Conservation (phyloP, 2,329 filamentous ascomycete genomes). For the Pseudophaeomoniella oleicola region DNA sequence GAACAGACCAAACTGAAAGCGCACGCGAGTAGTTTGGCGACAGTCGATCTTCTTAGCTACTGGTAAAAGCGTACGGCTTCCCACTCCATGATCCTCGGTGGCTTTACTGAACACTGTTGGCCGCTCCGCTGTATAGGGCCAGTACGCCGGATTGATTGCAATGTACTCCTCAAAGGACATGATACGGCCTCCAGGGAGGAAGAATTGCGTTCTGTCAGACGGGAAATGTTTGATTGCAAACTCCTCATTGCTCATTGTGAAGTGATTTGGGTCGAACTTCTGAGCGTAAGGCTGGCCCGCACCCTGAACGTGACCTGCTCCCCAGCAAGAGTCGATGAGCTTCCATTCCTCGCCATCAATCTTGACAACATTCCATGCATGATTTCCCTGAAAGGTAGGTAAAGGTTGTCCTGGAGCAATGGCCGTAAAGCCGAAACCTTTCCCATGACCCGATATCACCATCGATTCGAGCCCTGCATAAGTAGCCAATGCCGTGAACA, state of each 20-base stretch:
- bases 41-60: conserved; percentile 45
- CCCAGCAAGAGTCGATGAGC: conserved; percentile 85
- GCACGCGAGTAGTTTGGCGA: conserved; percentile 36
- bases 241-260: conserved; percentile 55
- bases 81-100: conserved; percentile 35
- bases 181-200: conserved; percentile 54
- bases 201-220: conserved; percentile 51
- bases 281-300: conserved; percentile 46
- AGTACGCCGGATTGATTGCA: conserved; percentile 38
- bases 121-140: conserved; percentile 25
- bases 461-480: conserved; percentile 67
- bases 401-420: conserved; percentile 49
- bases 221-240: conserved; percentile 78
- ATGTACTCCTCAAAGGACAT: conserved; percentile 74
- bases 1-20: conserved; percentile 66
- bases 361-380: conserved; percentile 87
- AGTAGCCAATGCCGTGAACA: conserved; percentile 65
- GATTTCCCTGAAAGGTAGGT: conserved; percentile 50
- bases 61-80: conserved; percentile 47
- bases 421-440: conserved; percentile 61
- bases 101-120: conserved; percentile 32
- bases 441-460: conserved; percentile 65
- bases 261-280: conserved; percentile 48
- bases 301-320: conserved; percentile 55
- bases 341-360: conserved; percentile 87